Evolutionary conservation across 768 basidiomycete genomes (phyloP), one percentile per base, ranked within the genome.

Genomic region (Termitomyces bulborhizus): DNA sequence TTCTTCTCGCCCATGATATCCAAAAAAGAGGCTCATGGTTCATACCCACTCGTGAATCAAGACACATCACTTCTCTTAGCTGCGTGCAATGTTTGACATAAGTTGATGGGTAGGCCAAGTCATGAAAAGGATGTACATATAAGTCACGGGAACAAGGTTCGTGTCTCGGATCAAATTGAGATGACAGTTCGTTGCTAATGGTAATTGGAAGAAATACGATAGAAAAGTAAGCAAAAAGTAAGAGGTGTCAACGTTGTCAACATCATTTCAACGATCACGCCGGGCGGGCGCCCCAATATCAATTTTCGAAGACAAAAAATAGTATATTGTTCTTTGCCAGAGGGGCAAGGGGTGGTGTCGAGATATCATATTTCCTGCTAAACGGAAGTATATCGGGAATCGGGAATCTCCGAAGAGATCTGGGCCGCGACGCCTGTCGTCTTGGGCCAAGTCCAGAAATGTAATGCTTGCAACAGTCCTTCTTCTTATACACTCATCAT

Each of bases 401-500:
- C 60, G 61, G 59, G 34, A 51, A 62, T 62, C 57, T 62, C 61
- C 61, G 58, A 55, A 18, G 53, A 48, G 27, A 46, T 9, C 8
- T 13, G 21, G 40, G 54, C 56, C 47, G 56, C 58, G 49, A 29
- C 29, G 56, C 62, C 21, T 57, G 58, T 58, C 59, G 58, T 58
- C 59, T 57, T 36, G 13, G 15, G 48, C 53, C 43, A 11, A 40
- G 41, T 52, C 18, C 29, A 27, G 43, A 21, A 6, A 34, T 18
- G 29, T 34, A 24, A 7, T 43, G 41, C 36, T 43, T 36, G 45
- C 6, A 50, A 52, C 52, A 8, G 55, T 49, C 44, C 56, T 61
- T 58, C 56, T 37, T 37, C 63, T 59, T 60, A 48, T 57, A 51
- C 67, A 58, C 56, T 60, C 64, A 63, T 62, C 66, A 61, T 57